Base-by-base conservation (phyloP, 2,329 filamentous ascomycete genomes). In the Venturia oleaginea region DNA sequence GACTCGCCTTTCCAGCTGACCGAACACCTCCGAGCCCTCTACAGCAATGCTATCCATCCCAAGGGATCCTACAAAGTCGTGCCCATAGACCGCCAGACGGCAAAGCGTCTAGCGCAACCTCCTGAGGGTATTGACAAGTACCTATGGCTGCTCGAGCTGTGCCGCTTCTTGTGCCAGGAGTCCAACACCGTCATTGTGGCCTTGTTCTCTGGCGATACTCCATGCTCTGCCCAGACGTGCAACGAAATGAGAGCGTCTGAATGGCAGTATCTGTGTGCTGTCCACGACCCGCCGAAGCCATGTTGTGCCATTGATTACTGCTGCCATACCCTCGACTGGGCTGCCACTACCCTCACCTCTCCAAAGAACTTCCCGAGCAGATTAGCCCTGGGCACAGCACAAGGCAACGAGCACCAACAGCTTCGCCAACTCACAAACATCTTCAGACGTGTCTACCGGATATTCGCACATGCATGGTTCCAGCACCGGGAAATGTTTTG, bases 231-330 rank as follows among this genome's bases (percentile, higher is more conserved):
- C 17, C 82, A 83, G 68, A 97, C 94, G 1, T 99, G 94, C 72
- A 92, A 92, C 38, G 94, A 99, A 78, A 99, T 99, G 94, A 92
- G 94, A 72, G 94, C 94, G 2, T 94, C 90, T 37, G 93, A 99
- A 79, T 99, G 94, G 94, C 94, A 99, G 78, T 99, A 97, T 72
- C 85, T 99, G 59, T 99, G 94, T 78, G 94, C 94, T 61, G 94
- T 97, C 3, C 94, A 99, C 75, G 93, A 97, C 73, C 89, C 92
- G 61, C 94, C 94, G 60, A 97, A 97, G 78, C 90, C 89, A 71
- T 99, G 94, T 80, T 97, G 93, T 76, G 94, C 94, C 62, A 97
- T 99, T 72, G 94, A 99, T 78, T 99, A 99, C 79, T 97, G 92
- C 82, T 97, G 93, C 75, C 94, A 99, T 75, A 99, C 94, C 0